Percentiles rank a stretch among this genome's conserved stretches.
Evolutionary conservation across 176 grass and related monocot species (phyloP).

Genomic region (Bolboschoenus planiculmis): DNA sequence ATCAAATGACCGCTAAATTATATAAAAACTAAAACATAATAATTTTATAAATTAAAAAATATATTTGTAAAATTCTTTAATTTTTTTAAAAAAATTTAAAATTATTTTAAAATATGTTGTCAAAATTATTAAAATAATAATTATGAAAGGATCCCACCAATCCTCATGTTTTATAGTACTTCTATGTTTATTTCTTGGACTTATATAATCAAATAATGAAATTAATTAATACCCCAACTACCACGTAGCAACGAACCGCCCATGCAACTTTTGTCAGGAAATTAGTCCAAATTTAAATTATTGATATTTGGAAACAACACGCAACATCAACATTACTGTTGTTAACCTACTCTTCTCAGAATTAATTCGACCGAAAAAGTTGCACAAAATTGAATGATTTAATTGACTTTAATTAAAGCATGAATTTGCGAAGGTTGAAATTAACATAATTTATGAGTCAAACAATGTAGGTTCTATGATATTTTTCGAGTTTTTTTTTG

Average conservation of each 20-base stretch:
- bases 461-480: not conserved
- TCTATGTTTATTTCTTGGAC: not conserved
- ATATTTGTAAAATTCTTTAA: too few species aligned
- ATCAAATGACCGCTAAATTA: too few species aligned
- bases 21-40: too few species aligned
- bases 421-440: not conserved
- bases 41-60: too few species aligned
- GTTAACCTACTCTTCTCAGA: not conserved
- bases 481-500: not conserved
- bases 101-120: too few species aligned
- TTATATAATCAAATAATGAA: not conserved
- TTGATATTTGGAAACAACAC: not conserved
- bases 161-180: not conserved
- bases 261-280: not conserved
- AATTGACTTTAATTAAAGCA: too few species aligned
- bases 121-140: too few species aligned
- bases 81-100: too few species aligned
- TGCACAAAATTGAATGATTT: not conserved
- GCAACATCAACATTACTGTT: not conserved
- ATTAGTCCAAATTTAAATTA: not conserved
- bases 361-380: not conserved
- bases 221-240: not conserved
- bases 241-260: not conserved
- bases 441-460: not conserved
- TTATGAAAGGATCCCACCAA: too few species aligned